A percentile compares a stretch with the other conserved stretches of the same genome.
These are phyloP conservation scores for Myxozyma sirexii DNA, from an alignment of 805 yeast species.

Conservation along the genomic window DNA sequence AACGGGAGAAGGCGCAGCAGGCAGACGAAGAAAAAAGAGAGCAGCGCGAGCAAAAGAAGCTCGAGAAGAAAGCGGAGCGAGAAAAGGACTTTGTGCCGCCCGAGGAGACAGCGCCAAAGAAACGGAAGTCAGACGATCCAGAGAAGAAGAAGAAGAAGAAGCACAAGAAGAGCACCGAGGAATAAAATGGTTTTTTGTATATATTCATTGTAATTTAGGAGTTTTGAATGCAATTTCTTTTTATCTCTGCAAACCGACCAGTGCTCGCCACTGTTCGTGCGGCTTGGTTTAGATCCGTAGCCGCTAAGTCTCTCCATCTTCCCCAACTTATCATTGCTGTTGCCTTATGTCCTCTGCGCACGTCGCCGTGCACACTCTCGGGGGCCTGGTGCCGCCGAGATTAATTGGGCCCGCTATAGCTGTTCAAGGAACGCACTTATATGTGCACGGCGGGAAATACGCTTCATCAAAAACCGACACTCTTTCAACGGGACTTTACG, in stretches of 20 bases:
- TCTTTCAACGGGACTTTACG: slow-evolving; percentile 20
- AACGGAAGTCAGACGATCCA: neutral
- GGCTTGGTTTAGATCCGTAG: neutral
- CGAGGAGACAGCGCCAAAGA: slow-evolving; percentile 48
- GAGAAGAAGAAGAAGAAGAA: slow-evolving; percentile 13
- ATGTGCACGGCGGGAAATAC: slow-evolving; percentile 27
- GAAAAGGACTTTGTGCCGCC: slow-evolving; percentile 85
- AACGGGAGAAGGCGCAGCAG: slow-evolving; percentile 74
- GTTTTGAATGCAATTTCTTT: neutral
- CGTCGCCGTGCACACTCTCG: slow-evolving; percentile 2
- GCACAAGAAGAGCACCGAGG: neutral
- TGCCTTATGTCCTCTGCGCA: slow-evolving; percentile 3
- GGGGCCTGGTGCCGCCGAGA: slow-evolving; percentile 28
- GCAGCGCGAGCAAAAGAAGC: slow-evolving; percentile 71
- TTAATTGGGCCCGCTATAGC: slow-evolving; percentile 25
- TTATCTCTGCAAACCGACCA: neutral
- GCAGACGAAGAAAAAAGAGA: slow-evolving; percentile 75
- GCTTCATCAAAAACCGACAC: slow-evolving; percentile 4
- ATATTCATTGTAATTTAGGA: neutral
- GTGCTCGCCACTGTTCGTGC: slow-evolving; percentile 4
- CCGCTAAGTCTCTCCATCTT: neutral
- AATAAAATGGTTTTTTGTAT: neutral
- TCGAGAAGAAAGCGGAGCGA: slow-evolving; percentile 67
- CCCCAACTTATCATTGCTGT: neutral
- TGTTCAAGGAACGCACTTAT: slow-evolving; percentile 4